These are phyloP conservation scores for Aspergillus sp. DNA, from an alignment of 2,329 filamentous ascomycete species.

Conservation along the genomic window DNA sequence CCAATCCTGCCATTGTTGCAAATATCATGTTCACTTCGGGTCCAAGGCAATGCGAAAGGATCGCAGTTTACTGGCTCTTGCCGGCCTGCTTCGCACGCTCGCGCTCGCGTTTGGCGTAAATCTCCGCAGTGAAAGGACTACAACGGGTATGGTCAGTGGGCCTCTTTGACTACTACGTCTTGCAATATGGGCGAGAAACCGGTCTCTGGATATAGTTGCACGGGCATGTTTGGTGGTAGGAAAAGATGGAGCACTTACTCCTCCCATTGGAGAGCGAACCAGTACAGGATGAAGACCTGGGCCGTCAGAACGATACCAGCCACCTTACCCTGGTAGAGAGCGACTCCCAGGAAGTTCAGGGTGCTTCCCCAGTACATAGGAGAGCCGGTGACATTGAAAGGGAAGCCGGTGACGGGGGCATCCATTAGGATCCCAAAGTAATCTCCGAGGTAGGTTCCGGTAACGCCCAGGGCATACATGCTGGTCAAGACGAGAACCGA, in stretches of 20 bases:
- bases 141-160: slow-evolving; percentile 9
- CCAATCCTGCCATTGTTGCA: slow-evolving; percentile 1
- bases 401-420: slow-evolving; percentile 84
- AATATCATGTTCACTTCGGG: neutral
- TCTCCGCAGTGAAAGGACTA: slow-evolving; percentile 78
- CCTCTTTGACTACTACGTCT: neutral
- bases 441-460: slow-evolving; percentile 92
- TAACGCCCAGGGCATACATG: slow-evolving; percentile 87
- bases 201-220: neutral
- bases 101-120: slow-evolving; percentile 67
- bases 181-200: neutral
- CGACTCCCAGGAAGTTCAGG: slow-evolving; percentile 81
- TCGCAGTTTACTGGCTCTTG: slow-evolving; percentile 28
- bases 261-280: slow-evolving; percentile 74
- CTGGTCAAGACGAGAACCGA: slow-evolving; percentile 81
- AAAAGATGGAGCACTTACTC: slow-evolving; percentile 46
- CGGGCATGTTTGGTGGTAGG: neutral
- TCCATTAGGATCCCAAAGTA: slow-evolving; percentile 99
- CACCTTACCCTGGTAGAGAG: slow-evolving; percentile 76
- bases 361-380: slow-evolving; percentile 97
- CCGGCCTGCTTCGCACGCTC: slow-evolving; percentile 32
- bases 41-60: neutral
- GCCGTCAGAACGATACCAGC: slow-evolving; percentile 71
- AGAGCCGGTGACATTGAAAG: slow-evolving; percentile 81
- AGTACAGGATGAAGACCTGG: slow-evolving; percentile 69